These are phyloP conservation scores for Phanerodontia chrysosporium DNA, from an alignment of 768 basidiomycete genomes.

Conservation along the genomic window DNA sequence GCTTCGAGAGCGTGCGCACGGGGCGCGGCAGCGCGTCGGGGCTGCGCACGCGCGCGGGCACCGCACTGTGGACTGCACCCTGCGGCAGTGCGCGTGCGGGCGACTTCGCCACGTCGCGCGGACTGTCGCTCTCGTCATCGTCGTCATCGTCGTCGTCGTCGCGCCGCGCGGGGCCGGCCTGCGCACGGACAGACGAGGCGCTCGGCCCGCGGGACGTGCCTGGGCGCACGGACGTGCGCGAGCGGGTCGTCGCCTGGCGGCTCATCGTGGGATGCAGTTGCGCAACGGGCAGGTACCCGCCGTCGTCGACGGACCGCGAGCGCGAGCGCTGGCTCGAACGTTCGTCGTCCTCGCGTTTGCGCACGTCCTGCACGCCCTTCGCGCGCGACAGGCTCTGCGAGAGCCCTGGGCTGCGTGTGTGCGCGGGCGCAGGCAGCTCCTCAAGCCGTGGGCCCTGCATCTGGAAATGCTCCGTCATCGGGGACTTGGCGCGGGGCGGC, in stretches of 20 bases:
- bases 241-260: conserved; percentile 9
- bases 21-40: conserved; percentile 1
- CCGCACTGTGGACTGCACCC: too few relatives aligned
- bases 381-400: neutral
- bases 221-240: neutral
- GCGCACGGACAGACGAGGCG: neutral
- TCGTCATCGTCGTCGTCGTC: neutral
- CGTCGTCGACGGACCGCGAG: conserved; percentile 3
- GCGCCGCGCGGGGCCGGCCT: neutral
- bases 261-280: conserved; percentile 14
- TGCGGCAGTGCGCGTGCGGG: too few relatives aligned
- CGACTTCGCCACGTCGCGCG: neutral
- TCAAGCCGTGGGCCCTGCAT: neutral
- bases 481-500: conserved; percentile 16
- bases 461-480: conserved; percentile 10
- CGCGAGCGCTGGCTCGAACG: conserved; percentile 2
- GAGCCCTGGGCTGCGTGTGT: neutral
- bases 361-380: conserved; percentile 3
- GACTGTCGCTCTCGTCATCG: neutral
- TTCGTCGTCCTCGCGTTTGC: neutral
- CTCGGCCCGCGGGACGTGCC: neutral
- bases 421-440: neutral
- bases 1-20: neutral
- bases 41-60: conserved; percentile 1
- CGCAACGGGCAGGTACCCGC: conserved; percentile 14